Evolutionary conservation across 768 basidiomycete genomes (phyloP).

Genomic region (Trametes cubensis): DNA sequence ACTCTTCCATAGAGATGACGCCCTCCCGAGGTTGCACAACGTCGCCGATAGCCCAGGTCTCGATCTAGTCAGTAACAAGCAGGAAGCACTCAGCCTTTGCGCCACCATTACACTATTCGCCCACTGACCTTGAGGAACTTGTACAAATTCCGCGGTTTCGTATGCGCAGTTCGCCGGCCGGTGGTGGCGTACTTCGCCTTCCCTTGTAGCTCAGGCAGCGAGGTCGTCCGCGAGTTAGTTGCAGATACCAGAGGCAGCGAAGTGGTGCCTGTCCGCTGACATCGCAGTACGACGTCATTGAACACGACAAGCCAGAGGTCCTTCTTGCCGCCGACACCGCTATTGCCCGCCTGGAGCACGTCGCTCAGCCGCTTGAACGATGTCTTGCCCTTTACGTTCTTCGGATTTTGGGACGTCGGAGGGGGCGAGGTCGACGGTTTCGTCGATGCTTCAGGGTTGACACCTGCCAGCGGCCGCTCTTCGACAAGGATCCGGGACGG

Average conservation of each 20-base stretch:
- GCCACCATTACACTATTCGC: not conserved
- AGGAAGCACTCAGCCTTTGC: not conserved
- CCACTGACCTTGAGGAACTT: slow-evolving; percentile 81
- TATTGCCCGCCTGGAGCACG: slow-evolving; percentile 63
- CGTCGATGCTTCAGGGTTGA: slow-evolving; percentile 18
- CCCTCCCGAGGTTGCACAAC: slow-evolving; percentile 76
- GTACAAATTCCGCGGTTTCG: slow-evolving; percentile 89
- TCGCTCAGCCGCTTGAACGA: slow-evolving; percentile 91
- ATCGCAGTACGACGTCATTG: slow-evolving; percentile 93
- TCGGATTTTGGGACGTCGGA: slow-evolving; percentile 41
- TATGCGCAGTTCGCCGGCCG: slow-evolving; percentile 72
- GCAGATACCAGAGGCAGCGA: slow-evolving; percentile 71
- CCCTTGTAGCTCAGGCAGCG: slow-evolving; percentile 81
- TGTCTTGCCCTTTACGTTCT: slow-evolving; percentile 76
- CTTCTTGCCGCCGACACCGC: slow-evolving; percentile 65
- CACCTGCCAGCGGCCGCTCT: slow-evolving; percentile 60
- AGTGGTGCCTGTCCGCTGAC: slow-evolving; percentile 89
- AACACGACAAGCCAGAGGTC: slow-evolving; percentile 96
- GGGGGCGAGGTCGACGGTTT: slow-evolving; percentile 37
- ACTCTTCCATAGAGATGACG: slow-evolving; percentile 92
- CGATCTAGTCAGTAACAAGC: slow-evolving; percentile 53
- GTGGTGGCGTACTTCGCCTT: slow-evolving; percentile 85
- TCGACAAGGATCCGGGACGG: slow-evolving; percentile 85
- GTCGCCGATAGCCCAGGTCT: slow-evolving; percentile 84
- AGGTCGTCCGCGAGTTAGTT: slow-evolving; percentile 72